phyloP scores from a whole-genome alignment of 2,329 filamentous ascomycete species.

The Dothistroma septosporum region DNA sequence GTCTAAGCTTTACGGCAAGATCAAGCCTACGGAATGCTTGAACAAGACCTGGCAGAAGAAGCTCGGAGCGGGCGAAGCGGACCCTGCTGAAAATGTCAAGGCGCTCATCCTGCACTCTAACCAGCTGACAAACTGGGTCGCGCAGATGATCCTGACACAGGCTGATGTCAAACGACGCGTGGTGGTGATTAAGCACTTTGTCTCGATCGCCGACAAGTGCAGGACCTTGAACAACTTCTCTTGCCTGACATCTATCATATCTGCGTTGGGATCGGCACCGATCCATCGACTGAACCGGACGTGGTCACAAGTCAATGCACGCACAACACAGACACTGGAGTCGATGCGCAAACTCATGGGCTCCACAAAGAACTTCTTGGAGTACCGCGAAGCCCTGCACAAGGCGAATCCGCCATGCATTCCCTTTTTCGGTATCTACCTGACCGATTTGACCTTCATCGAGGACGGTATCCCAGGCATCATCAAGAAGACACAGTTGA shows the following conservation, averaged over 20 bases:
- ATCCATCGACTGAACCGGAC: constrained; percentile 91
- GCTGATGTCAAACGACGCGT: constrained; percentile 93
- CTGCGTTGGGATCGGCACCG: constrained; percentile 86
- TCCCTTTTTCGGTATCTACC: constrained; percentile 97
- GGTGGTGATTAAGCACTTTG: constrained; percentile 97
- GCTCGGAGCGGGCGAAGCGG: constrained; percentile 70
- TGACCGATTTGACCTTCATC: constrained; percentile 97
- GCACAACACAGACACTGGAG: constrained; percentile 75
- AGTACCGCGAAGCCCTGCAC: constrained; percentile 91
- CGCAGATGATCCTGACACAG: constrained; percentile 96
- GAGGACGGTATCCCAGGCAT: constrained; percentile 96
- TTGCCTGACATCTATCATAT: constrained; percentile 95
- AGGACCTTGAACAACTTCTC: constrained; percentile 93
- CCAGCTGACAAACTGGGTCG: constrained; percentile 98
- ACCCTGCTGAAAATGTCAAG: constrained; percentile 91
- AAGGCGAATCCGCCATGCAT: constrained; percentile 94
- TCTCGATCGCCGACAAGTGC: constrained; percentile 95
- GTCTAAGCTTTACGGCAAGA: constrained; percentile 88
- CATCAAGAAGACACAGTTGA: constrained; percentile 92
- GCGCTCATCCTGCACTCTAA: constrained; percentile 96
- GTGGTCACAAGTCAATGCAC: constrained; percentile 87
- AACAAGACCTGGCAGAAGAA: constrained; percentile 99
- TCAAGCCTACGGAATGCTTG: constrained; percentile 90
- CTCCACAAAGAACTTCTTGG: constrained; percentile 95
- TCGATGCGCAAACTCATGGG: constrained; percentile 93